Conservation (phyloP, 2,329 filamentous ascomycete genomes). For the Cordyceps cicadae region DNA sequence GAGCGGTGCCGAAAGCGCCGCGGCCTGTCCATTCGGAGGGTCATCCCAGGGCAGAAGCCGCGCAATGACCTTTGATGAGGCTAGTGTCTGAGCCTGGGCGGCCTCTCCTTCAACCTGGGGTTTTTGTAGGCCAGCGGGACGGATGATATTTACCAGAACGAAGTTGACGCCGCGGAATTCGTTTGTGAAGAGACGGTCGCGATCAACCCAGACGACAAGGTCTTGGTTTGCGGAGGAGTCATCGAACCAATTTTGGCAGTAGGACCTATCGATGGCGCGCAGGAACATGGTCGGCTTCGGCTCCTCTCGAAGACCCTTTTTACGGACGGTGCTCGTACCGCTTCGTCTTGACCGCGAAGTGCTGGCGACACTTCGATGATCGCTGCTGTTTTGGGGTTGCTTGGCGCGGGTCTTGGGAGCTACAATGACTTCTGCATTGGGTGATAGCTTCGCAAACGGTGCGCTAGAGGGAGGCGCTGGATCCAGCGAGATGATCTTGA, state of each 20-base stretch:
- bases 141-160: conserved; percentile 78
- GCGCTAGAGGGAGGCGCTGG: conserved; percentile 60
- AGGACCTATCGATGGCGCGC: conserved; percentile 63
- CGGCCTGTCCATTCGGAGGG: conserved; percentile 71
- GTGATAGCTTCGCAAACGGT: conserved; percentile 84
- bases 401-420: conserved; percentile 83
- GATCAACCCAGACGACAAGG: conserved; percentile 77
- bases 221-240: conserved; percentile 48
- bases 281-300: conserved; percentile 65
- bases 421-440: conserved; percentile 94
- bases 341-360: conserved; percentile 71
- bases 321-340: conserved; percentile 63
- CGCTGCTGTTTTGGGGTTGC: conserved; percentile 54
- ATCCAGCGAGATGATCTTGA: conserved; percentile 74
- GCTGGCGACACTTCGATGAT: conserved; percentile 72
- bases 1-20: conserved; percentile 68
- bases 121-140: conserved; percentile 68
- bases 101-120: conserved; percentile 60
- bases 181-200: conserved; percentile 63
- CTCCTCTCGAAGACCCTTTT: conserved; percentile 50
- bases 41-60: conserved; percentile 73
- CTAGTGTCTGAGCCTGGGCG: conserved; percentile 37
- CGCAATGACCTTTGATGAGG: conserved; percentile 59
- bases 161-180: conserved; percentile 69
- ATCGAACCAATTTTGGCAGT: conserved; percentile 72